Conservation (phyloP, 1,284 basidiomycete species). For the Tetrapyrgos nigripes region DNA sequence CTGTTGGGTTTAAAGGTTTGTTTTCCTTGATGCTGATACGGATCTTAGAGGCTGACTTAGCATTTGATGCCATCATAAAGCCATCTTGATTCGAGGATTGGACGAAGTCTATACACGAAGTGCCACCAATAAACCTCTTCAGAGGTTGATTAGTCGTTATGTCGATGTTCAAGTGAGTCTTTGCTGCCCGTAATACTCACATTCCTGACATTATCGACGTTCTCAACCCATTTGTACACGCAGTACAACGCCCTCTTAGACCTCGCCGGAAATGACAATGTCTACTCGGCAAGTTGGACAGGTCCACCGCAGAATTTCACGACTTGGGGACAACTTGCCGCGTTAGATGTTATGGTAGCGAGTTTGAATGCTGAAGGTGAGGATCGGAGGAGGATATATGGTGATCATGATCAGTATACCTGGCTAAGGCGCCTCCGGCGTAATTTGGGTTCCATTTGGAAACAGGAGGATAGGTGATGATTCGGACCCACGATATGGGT, state of each 20-base stretch:
- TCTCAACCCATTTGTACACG: background rate
- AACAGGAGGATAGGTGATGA: too few species aligned
- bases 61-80: conserved; percentile 26
- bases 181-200: background rate
- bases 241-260: conserved; percentile 57
- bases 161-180: conserved; percentile 55
- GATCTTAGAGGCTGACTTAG: background rate
- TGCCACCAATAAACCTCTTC: conserved; percentile 39
- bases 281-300: conserved; percentile 50
- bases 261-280: conserved; percentile 47
- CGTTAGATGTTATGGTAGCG: conserved; percentile 50
- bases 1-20: conserved; percentile 56
- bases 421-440: too few species aligned
- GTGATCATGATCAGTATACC: too few species aligned
- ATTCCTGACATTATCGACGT: background rate
- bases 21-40: background rate
- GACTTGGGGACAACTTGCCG: conserved; percentile 55
- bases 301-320: conserved; percentile 51
- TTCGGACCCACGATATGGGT: too few species aligned
- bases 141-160: conserved; percentile 50
- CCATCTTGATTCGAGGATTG: conserved; percentile 53
- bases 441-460: too few species aligned
- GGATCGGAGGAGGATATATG: too few species aligned
- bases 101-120: conserved; percentile 48
- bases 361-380: conserved; percentile 47